Conservation (phyloP, 2,329 filamentous ascomycete species). For the Pochonia chlamydosporia region DNA sequence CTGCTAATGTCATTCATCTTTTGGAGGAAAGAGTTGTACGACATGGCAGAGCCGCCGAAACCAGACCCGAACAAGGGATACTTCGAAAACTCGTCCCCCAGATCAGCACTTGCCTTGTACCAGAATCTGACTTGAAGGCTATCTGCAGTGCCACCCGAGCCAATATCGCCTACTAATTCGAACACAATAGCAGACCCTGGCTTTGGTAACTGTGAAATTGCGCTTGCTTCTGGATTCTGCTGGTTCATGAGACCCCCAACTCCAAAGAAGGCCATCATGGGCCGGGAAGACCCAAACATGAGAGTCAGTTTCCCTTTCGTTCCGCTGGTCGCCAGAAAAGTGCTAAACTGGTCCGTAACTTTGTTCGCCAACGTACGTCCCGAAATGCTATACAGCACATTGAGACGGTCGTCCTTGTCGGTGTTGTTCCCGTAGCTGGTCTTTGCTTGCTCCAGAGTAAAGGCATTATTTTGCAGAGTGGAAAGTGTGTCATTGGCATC, state of each 20-base stretch:
- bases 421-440: constrained; percentile 50
- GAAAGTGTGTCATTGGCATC: constrained; percentile 27
- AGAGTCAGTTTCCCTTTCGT: constrained; percentile 43
- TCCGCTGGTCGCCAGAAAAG: constrained; percentile 31
- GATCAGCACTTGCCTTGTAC: constrained; percentile 44
- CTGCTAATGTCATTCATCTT: constrained; percentile 31
- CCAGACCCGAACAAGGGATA: constrained; percentile 36
- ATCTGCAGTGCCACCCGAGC: constrained; percentile 14
- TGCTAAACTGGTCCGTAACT: constrained; percentile 34
- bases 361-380: constrained; percentile 46
- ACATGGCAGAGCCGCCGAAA: constrained; percentile 25
- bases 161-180: constrained; percentile 46
- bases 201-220: constrained; percentile 42
- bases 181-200: constrained; percentile 73
- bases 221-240: constrained; percentile 42
- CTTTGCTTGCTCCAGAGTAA: constrained; percentile 55
- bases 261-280: constrained; percentile 50
- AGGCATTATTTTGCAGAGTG: constrained; percentile 57
- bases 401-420: constrained; percentile 24
- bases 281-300: constrained; percentile 48
- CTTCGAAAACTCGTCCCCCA: constrained; percentile 24
- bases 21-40: constrained; percentile 31
- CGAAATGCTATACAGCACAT: constrained; percentile 39
- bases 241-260: constrained; percentile 40
- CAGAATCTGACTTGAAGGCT: constrained; percentile 50